Evolutionary conservation across 2,329 filamentous ascomycete genomes (phyloP).

Genomic region (Atkinsonella hypoxylon): DNA sequence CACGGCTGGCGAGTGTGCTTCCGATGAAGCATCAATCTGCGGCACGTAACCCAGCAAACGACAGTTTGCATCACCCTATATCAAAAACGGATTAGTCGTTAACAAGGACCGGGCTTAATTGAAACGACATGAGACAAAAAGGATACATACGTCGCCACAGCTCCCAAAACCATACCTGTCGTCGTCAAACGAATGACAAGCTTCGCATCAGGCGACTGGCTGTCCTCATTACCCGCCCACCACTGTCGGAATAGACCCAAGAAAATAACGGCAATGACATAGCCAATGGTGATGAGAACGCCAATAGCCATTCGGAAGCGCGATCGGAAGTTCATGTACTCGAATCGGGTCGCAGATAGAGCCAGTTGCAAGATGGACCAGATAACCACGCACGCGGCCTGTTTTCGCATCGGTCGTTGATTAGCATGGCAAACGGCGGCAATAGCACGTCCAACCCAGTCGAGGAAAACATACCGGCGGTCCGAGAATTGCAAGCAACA

Average conservation of each 20-base stretch:
- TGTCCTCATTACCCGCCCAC: background rate
- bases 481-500: constrained; percentile 5
- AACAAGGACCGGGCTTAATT: background rate
- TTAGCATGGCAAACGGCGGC: too few relatives aligned
- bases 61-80: background rate
- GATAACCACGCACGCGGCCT: constrained; percentile 3
- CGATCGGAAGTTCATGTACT: constrained; percentile 8
- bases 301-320: constrained; percentile 6
- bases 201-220: background rate
- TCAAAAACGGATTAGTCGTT: background rate
- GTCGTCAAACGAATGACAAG: background rate
- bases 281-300: constrained; percentile 5
- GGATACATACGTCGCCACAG: background rate
- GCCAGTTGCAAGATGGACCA: constrained; percentile 6
- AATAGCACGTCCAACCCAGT: background rate
- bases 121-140: background rate
- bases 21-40: constrained; percentile 2
- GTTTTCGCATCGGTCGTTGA: background rate
- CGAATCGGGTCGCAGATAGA: constrained; percentile 1
- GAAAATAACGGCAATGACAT: constrained; percentile 2
- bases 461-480: constrained; percentile 2
- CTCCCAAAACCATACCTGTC: background rate
- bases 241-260: constrained; percentile 1
- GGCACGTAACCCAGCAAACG: constrained; percentile 2
- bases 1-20: background rate